Evolutionary conservation across 768 basidiomycete genomes (phyloP), one percentile per base, ranked within the genome.

Genomic region (Boletus sp.): DNA sequence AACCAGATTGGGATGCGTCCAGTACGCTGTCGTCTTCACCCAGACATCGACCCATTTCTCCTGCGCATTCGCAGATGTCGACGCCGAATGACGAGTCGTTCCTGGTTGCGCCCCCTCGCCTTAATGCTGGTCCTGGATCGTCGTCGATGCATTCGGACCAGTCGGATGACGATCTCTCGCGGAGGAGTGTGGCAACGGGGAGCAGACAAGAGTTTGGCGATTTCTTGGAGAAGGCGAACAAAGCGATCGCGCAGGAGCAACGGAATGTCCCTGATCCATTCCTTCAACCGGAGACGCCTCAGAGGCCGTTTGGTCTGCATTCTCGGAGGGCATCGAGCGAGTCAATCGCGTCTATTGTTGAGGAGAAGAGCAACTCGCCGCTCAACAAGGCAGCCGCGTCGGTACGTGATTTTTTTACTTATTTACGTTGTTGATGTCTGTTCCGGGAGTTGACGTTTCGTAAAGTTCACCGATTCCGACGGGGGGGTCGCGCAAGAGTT

Each of bases 341-440:
- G 64, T 93, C 92, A 6, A 94, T 96, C 52, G 84, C 89, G 14
- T 88, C 90, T 4, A 93, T 96, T 50, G 87, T 93, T 30, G 92
- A 94, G 58, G 93, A 96, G 62, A 96, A 96, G 76, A 76, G 79
- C 1, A 88, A 88, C 58, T 93, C 94, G 23, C 93, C 94, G 11
- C 75, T 96, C 55, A 97, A 97, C 76, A 96, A 95, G 72, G 92
- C 93, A 11, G 91, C 93, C 63, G 87, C 87, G 50, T 87, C 92
- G 55, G 90, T 93, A 64, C 60, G 82, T 59, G 25, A 5, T 14
- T 43, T 32, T 32, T 37, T 25, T 10, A n/a, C n/a, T 27, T 14
- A 2, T 10, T 9, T 17, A 15, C 32, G 3, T 27, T 27, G 7
- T 25, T 7, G 25, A 0, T 17, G 35, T 32, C 47, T 19, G 35